A percentile compares a stretch with the other conserved stretches of the same genome.
These are phyloP conservation scores for Parathielavia appendiculata DNA, from an alignment of 495 filamentous ascomycete species.

Conservation along the genomic window DNA sequence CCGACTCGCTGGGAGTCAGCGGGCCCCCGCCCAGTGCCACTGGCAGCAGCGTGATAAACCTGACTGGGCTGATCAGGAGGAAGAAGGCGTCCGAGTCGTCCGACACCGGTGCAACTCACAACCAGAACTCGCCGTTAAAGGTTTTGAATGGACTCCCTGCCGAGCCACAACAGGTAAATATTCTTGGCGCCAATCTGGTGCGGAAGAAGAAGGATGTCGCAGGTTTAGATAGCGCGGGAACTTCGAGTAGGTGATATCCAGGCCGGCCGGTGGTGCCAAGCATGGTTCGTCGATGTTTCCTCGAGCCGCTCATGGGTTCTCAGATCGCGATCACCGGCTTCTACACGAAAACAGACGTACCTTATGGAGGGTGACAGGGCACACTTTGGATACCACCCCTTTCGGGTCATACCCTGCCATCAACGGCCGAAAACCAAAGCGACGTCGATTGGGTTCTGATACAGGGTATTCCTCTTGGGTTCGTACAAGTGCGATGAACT, in stretches of 20 bases:
- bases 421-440: too few relatives aligned
- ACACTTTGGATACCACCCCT: neutral
- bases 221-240: neutral
- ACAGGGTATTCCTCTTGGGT: neutral
- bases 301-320: too few relatives aligned
- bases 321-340: too few relatives aligned
- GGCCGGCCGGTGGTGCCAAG: neutral
- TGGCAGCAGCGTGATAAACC: constrained; percentile 27
- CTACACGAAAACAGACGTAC: neutral
- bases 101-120: neutral
- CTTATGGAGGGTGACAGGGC: neutral
- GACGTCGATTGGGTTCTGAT: too few relatives aligned
- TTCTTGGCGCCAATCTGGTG: constrained; percentile 26
- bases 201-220: constrained; percentile 19
- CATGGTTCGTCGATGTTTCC: too few relatives aligned
- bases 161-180: constrained; percentile 20
- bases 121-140: neutral
- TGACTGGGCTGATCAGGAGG: constrained; percentile 37
- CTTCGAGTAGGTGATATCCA: neutral
- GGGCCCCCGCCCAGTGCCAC: constrained; percentile 7
- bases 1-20: constrained; percentile 1
- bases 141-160: constrained; percentile 6
- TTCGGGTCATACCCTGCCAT: too few relatives aligned
- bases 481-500: neutral
- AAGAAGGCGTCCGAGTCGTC: constrained; percentile 24